A percentile compares a stretch with the other conserved stretches of the same genome.
Evolutionary conservation across 2,329 filamentous ascomycete genomes (phyloP).

Genomic region (Lomentospora prolificans): DNA sequence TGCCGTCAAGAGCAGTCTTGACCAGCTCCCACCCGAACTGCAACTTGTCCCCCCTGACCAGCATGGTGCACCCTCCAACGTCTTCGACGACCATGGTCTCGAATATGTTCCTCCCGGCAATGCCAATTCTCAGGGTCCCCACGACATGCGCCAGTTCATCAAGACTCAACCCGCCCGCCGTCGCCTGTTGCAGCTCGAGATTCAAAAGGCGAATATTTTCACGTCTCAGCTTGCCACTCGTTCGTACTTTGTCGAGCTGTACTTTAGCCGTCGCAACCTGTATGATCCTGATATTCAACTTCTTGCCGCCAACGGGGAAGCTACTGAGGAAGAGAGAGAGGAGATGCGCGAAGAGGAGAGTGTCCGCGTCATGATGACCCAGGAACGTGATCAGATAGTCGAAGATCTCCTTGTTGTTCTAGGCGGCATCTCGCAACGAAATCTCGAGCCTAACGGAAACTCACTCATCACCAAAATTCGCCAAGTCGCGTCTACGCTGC

Average conservation of each 20-base stretch:
- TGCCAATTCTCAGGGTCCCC: conserved; percentile 9
- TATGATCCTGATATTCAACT: conserved; percentile 29
- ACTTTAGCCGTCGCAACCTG: conserved; percentile 65
- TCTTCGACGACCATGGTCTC: conserved; percentile 21
- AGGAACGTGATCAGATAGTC: conserved; percentile 73
- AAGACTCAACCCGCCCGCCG: conserved; percentile 39
- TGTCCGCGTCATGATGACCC: conserved; percentile 55
- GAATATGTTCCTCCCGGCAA: conserved; percentile 9
- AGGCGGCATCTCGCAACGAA: conserved; percentile 69
- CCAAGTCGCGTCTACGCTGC: conserved; percentile 68
- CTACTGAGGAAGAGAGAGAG: conserved; percentile 25
- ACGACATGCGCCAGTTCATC: conserved; percentile 39
- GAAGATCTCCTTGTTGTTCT: conserved; percentile 68
- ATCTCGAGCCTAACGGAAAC: conserved; percentile 65
- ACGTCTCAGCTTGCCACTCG: conserved; percentile 71
- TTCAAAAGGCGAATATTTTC: conserved; percentile 87
- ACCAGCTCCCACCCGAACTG: conserved; percentile 59
- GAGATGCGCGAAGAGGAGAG: conserved; percentile 30
- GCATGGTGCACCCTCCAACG: conserved; percentile 14
- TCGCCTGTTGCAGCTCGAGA: conserved; percentile 65
- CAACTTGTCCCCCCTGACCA: conserved; percentile 35
- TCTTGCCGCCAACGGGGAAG: conserved; percentile 24
- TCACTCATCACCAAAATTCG: conserved; percentile 73
- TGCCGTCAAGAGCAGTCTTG: conserved; percentile 58
- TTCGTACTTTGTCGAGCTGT: conserved; percentile 79